Conservation (phyloP, 495 filamentous ascomycete species). For the Tuber magnatum region DNA sequence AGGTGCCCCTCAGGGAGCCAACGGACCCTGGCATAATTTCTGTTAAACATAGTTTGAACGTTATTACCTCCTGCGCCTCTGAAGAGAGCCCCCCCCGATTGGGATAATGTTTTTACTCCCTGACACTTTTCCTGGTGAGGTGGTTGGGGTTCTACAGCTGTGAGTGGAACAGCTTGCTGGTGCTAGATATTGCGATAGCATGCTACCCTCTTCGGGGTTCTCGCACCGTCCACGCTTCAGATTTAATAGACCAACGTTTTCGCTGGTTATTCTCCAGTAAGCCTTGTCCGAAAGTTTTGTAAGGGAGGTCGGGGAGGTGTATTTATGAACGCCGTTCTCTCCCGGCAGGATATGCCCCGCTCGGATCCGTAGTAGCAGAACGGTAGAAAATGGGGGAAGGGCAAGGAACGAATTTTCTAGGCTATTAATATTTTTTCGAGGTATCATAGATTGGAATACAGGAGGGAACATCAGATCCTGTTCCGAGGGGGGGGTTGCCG, state of each 20-base stretch:
- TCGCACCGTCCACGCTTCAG: not conserved
- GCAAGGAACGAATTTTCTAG: not conserved
- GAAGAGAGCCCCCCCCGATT: not conserved
- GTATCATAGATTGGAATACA: not conserved
- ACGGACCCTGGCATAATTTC: not conserved
- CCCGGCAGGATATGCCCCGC: not conserved
- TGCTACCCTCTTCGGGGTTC: not conserved
- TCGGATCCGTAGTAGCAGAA: not conserved
- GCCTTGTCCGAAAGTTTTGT: not conserved
- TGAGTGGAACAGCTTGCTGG: not conserved
- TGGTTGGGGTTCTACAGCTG: not conserved
- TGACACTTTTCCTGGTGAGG: not conserved
- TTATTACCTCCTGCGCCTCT: not conserved
- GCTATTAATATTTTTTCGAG: not conserved
- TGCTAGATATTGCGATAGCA: not conserved
- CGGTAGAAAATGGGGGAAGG: not conserved
- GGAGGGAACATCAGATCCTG: not conserved
- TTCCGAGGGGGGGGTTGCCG: not conserved
- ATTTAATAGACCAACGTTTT: not conserved
- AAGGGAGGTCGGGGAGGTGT: not conserved
- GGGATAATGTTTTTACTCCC: not conserved
- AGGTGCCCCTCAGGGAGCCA: not conserved
- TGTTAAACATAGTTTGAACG: not conserved
- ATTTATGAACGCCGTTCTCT: not conserved
- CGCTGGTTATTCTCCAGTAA: not conserved